Evolutionary conservation across 2,329 filamentous ascomycete genomes (phyloP).

Genomic region (Aspergillus hiratsukae): DNA sequence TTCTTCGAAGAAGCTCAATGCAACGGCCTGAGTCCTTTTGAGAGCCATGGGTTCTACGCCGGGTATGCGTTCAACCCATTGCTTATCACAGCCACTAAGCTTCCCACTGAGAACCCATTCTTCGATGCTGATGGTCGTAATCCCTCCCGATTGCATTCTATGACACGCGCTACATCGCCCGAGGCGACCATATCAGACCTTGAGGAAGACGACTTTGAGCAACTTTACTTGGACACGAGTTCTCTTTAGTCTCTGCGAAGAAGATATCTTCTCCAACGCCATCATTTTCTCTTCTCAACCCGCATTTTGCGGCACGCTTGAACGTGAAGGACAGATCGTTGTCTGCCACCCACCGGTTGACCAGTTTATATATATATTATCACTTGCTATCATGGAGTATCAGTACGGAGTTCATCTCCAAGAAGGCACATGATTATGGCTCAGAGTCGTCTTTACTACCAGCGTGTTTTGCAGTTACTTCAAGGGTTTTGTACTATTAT

Average conservation of each 20-base stretch:
- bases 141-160: slow-evolving; percentile 12
- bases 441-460: background rate
- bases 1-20: slow-evolving; percentile 22
- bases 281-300: background rate
- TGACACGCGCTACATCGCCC: slow-evolving; percentile 22
- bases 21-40: slow-evolving; percentile 19
- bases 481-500: background rate
- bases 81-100: slow-evolving; percentile 21
- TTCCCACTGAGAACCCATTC: slow-evolving; percentile 15
- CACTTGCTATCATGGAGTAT: background rate
- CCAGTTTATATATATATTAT: background rate
- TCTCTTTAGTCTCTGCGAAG: slow-evolving; percentile 16
- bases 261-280: background rate
- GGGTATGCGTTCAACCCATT: slow-evolving; percentile 33
- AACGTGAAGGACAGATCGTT: background rate
- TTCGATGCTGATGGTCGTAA: slow-evolving; percentile 15
- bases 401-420: background rate
- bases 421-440: background rate
- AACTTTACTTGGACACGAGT: slow-evolving; percentile 28
- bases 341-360: background rate
- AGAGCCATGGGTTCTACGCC: slow-evolving; percentile 20
- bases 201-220: slow-evolving; percentile 29
- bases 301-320: background rate
- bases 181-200: slow-evolving; percentile 34
- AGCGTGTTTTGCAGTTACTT: background rate